These are phyloP conservation scores for Colletotrichum sp. DNA, from an alignment of 2,329 filamentous ascomycete species.

Conservation along the genomic window DNA sequence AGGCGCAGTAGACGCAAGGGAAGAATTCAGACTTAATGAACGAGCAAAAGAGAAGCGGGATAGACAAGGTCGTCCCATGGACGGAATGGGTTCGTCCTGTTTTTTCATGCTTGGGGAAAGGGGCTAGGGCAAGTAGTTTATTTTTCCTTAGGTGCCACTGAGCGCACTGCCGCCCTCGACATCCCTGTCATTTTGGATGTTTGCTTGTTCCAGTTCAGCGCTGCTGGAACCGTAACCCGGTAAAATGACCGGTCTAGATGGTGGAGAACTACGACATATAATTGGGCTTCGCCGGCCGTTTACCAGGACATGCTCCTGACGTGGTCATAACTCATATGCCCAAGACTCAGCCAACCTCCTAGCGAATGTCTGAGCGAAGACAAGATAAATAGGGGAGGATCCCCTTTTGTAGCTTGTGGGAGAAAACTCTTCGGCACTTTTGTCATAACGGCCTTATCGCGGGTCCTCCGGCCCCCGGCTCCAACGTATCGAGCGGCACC, in stretches of 20 bases:
- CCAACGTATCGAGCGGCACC: not conserved
- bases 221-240: not conserved
- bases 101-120: not conserved
- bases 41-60: not conserved
- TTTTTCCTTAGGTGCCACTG: not conserved
- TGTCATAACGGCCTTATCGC: not conserved
- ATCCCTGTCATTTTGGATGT: not conserved
- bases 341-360: not conserved
- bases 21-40: not conserved
- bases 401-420: not conserved
- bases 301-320: not conserved
- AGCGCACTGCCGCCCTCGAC: not conserved
- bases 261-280: not conserved
- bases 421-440: not conserved
- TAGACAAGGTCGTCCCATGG: slow-evolving; percentile 18
- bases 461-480: not conserved
- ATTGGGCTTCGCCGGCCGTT: not conserved
- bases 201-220: not conserved
- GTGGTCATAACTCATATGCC: not conserved
- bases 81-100: not conserved
- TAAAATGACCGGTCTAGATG: not conserved
- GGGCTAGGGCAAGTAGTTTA: slow-evolving; percentile 11
- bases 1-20: not conserved
- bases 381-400: not conserved
- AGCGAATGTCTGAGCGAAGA: not conserved